Conservation (phyloP, 2,329 filamentous ascomycete genomes). For the Aspergillus novoparasiticus region DNA sequence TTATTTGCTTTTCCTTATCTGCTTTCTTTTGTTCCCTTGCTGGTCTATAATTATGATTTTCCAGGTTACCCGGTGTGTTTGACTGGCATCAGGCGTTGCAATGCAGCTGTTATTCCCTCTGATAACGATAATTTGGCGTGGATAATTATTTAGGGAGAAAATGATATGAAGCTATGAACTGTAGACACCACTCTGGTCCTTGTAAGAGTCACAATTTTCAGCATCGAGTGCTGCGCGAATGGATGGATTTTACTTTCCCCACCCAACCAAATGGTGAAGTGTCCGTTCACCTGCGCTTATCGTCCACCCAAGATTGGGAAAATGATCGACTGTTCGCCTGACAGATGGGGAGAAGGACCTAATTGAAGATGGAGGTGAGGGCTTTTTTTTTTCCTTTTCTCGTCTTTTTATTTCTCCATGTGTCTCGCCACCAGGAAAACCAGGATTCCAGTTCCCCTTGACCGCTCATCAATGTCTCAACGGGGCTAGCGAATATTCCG, state of each 20-base stretch:
- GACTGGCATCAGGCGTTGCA: constrained; percentile 15
- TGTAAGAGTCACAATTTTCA: background rate
- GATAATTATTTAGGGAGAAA: constrained; percentile 4
- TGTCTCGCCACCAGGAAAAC: background rate
- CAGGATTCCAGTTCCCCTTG: background rate
- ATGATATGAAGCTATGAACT: constrained; percentile 10
- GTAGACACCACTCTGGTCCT: background rate
- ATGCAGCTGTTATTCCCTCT: constrained; percentile 4
- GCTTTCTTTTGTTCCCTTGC: constrained; percentile 7
- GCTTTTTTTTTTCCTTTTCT: background rate
- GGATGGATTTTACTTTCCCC: background rate
- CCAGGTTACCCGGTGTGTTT: constrained; percentile 21
- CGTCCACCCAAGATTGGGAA: constrained; percentile 3
- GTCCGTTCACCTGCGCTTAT: constrained; percentile 5
- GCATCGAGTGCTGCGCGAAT: background rate
- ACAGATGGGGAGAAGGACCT: constrained; percentile 1
- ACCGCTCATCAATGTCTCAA: background rate
- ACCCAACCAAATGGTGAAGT: constrained; percentile 1
- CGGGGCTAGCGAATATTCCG: background rate
- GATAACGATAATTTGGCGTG: background rate
- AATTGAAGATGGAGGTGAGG: background rate
- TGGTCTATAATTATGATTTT: constrained; percentile 16
- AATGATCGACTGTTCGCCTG: constrained; percentile 7
- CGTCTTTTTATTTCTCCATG: background rate
- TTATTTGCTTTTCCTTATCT: constrained; percentile 3